Conservation (phyloP, 768 basidiomycete genomes). For the Exidia glandulosa region DNA sequence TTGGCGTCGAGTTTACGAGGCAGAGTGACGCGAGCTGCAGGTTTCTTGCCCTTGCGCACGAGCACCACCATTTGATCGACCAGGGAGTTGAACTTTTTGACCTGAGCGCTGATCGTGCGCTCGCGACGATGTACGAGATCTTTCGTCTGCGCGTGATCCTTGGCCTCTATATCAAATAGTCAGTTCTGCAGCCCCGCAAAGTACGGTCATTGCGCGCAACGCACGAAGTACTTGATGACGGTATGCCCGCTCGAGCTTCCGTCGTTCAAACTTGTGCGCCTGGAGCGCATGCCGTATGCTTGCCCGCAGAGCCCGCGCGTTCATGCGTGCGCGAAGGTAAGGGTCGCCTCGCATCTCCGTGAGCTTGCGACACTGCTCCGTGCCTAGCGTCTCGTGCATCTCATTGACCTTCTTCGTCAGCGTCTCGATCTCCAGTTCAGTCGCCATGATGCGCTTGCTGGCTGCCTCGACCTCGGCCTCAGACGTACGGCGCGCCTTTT, state of each 20-base stretch:
- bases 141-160: not conserved
- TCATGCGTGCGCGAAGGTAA: too few relatives aligned
- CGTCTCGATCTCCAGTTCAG: too few relatives aligned
- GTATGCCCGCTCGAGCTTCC: not conserved
- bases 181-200: not conserved
- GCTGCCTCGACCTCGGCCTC: too few relatives aligned
- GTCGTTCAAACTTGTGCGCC: too few relatives aligned
- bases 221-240: not conserved
- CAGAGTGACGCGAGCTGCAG: not conserved
- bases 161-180: not conserved
- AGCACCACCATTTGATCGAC: not conserved
- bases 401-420: too few relatives aligned
- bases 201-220: not conserved
- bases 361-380: too few relatives aligned
- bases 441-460: too few relatives aligned
- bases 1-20: not conserved
- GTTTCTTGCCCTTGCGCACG: not conserved
- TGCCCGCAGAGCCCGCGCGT: too few relatives aligned
- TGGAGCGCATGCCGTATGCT: too few relatives aligned
- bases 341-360: too few relatives aligned
- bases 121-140: not conserved
- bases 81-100: not conserved
- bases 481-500: too few relatives aligned
- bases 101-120: not conserved
- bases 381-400: too few relatives aligned